Evolutionary conservation across 352 stramenopile genomes (phyloP), one percentile per base, ranked within the genome.

Genomic region (Globisporangium perplexum): DNA sequence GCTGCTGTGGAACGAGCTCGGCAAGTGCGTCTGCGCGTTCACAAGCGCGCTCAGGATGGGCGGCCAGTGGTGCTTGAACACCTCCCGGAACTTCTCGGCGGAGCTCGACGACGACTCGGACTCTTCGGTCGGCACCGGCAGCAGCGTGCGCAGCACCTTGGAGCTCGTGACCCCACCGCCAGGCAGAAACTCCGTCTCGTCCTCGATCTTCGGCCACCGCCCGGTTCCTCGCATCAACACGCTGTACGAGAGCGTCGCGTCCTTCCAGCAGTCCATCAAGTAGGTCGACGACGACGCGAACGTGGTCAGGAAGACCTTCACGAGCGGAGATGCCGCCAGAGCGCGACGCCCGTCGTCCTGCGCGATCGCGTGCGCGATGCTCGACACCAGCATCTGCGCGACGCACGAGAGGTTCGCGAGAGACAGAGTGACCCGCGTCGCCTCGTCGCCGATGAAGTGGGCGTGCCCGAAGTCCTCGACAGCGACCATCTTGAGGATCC

Each of bases 361-460:
- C 44, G 66, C 46, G 8, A 74, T 63, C 1, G 72, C 65, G 10
- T 65, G 53, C 8, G 48, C 43, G 20, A 86, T 50, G 60, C 76
- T 77, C 24, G 74, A 71, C 5, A 69, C 59, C 12, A 88, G 33
- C 14, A 89, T 59, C 50, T 83, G 73, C 26, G 74, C 78, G 31
- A 92, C 57, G 31, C 69, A 82, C 20, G 76, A 66, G 17, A 89
- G 59, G 38, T 89, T 89, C 5, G 82, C 77, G 5, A 92, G 67
- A 5, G 68, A 72, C 33, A 92, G 52, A 6, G 60, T 74, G 11
- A 59, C 70, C 3, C 82, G 74, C 11, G 69, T 83, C 28, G 73
- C 53, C 47, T 90, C 77, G 42, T 86, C 79, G 22, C 77, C 78
- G 23, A 83, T 65, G 43, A 75, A 86, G 50, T 90, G 71, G 0